Conservation (phyloP, 2,329 filamentous ascomycete genomes). For the Penicillium hesseltinei region DNA sequence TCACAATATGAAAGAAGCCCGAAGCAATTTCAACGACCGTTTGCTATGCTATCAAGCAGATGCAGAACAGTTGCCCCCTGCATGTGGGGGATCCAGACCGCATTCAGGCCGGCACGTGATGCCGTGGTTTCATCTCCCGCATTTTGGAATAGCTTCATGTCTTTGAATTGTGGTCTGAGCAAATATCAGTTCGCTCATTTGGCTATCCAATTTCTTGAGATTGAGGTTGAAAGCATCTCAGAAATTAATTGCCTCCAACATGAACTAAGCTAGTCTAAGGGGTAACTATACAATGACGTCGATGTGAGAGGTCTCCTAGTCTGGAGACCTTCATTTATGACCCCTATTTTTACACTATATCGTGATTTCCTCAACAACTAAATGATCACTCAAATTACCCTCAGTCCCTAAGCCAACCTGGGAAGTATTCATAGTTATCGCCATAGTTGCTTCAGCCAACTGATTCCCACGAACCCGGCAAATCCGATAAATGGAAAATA, state of each 20-base stretch:
- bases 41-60: constrained; percentile 3
- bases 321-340: not conserved
- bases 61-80: constrained; percentile 6
- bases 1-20: constrained; percentile 5
- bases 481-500: not conserved
- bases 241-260: not conserved
- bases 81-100: constrained; percentile 13
- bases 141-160: constrained; percentile 3
- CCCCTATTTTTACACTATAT: not conserved
- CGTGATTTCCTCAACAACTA: not conserved
- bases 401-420: not conserved
- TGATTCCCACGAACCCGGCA: not conserved
- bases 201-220: not conserved
- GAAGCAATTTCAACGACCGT: constrained; percentile 2
- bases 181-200: not conserved
- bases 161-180: not conserved
- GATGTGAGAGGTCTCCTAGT: not conserved
- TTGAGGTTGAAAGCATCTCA: not conserved
- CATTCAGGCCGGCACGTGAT: constrained; percentile 7
- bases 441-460: not conserved
- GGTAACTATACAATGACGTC: constrained; percentile 2
- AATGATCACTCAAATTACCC: not conserved
- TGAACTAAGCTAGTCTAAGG: not conserved
- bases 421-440: too few species aligned
- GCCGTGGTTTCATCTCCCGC: not conserved